Conservation (phyloP, 2,329 filamentous ascomycete species). For the Penicillium nordicum region DNA sequence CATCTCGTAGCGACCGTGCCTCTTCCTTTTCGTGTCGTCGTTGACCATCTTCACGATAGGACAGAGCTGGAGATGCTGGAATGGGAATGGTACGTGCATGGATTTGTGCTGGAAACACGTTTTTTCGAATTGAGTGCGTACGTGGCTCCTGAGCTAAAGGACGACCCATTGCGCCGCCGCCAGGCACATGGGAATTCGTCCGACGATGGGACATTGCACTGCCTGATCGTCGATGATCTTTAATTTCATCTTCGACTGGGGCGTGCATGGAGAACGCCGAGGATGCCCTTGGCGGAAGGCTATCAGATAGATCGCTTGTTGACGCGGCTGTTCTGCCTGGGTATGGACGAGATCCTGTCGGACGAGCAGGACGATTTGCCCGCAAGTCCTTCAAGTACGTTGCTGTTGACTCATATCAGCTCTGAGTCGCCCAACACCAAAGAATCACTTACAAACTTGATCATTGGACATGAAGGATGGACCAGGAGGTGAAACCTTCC, state of each 20-base stretch:
- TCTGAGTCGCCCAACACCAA: not conserved
- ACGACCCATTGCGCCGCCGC: constrained; percentile 32
- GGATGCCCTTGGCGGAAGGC: constrained; percentile 40
- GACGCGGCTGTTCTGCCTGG: constrained; percentile 47
- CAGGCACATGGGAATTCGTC: constrained; percentile 28
- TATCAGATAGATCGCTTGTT: constrained; percentile 23
- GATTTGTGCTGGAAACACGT: constrained; percentile 37
- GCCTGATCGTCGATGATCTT: constrained; percentile 35
- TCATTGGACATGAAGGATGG: constrained; percentile 47
- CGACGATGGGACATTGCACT: constrained; percentile 44
- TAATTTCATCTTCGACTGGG: constrained; percentile 18
- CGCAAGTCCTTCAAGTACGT: constrained; percentile 60
- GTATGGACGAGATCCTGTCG: constrained; percentile 59
- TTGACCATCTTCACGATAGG: constrained; percentile 54
- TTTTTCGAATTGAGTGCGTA: constrained; percentile 32
- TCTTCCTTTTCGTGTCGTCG: constrained; percentile 59
- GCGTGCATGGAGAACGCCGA: constrained; percentile 43
- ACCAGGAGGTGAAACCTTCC: constrained; percentile 47
- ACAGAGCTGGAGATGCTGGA: constrained; percentile 36
- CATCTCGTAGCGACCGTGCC: constrained; percentile 53
- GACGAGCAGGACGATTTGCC: constrained; percentile 54
- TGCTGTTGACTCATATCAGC: constrained; percentile 41
- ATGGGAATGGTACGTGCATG: constrained; percentile 28
- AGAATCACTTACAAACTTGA: constrained; percentile 43
- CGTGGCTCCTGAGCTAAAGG: constrained; percentile 41